Percentiles rank a stretch among this genome's conserved stretches.
Evolutionary conservation across 129 eudicot genomes (phyloP).

Genomic region (Scalesia atractyloides): DNA sequence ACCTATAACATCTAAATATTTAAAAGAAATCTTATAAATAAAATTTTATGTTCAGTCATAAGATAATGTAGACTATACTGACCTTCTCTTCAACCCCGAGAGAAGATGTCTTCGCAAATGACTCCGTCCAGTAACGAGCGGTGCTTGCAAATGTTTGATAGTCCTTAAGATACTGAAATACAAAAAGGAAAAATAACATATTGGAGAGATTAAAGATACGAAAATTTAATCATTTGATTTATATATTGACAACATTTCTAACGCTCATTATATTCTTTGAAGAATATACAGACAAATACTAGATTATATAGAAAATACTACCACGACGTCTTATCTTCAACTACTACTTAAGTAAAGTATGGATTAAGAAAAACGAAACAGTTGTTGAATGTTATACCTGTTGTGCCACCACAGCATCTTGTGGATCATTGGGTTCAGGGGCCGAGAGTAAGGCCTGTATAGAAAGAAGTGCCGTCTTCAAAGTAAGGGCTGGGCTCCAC

Average conservation of each 20-base stretch:
- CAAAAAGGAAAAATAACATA: conserved; percentile 1
- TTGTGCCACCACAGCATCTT: conserved; percentile 93
- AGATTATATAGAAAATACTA: not conserved
- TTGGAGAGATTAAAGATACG: not conserved
- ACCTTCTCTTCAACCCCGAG: conserved; percentile 90
- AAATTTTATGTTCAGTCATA: not conserved
- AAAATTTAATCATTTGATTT: not conserved
- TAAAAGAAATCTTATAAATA: not conserved
- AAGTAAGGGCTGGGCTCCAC: conserved; percentile 97
- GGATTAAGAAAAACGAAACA: not conserved
- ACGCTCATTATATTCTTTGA: not conserved
- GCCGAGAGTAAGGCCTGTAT: conserved; percentile 91
- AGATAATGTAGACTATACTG: not conserved
- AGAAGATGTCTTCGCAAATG: conserved; percentile 72
- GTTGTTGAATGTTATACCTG: conserved; percentile 48
- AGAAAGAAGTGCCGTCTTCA: conserved; percentile 88
- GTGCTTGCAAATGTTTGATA: conserved; percentile 73
- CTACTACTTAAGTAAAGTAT: not conserved
- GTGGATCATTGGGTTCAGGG: conserved; percentile 93
- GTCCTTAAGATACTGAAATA: conserved; percentile 68
- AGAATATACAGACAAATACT: not conserved
- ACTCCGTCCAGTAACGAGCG: conserved; percentile 95
- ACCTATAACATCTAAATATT: not conserved
- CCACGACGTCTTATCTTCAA: not conserved
- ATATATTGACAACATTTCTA: not conserved